A percentile compares a stretch with the other conserved stretches of the same genome.
phyloP scores from a whole-genome alignment of 805 yeast species.

The Cyberlindnera euphorbiiphila region DNA sequence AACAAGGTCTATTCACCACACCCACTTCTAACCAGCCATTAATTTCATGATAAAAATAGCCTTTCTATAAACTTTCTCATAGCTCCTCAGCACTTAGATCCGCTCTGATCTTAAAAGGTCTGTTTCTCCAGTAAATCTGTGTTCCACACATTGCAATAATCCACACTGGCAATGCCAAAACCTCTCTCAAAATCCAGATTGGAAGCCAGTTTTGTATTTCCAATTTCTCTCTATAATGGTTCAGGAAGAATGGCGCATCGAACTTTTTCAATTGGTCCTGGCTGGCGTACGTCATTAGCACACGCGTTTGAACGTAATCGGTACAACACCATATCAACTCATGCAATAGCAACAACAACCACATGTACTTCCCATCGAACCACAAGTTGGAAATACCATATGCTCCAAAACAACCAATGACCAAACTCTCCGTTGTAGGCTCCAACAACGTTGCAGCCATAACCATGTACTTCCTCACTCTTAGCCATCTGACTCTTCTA shows the following conservation, averaged over 20 bases:
- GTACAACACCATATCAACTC: slow-evolving; percentile 57
- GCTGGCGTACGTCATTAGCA: slow-evolving; percentile 33
- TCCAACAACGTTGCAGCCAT: slow-evolving; percentile 78
- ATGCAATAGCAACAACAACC: slow-evolving; percentile 45
- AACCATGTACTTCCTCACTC: slow-evolving; percentile 87
- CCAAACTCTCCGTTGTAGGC: slow-evolving; percentile 77
- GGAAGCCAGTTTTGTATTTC: slow-evolving; percentile 27
- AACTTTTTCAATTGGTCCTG: slow-evolving; percentile 17
- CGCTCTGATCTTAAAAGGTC: slow-evolving; percentile 65
- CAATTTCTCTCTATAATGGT: slow-evolving; percentile 20
- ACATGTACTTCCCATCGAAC: slow-evolving; percentile 32
- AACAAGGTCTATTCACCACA: too few relatives aligned
- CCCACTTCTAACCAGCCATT: too few relatives aligned
- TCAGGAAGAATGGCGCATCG: slow-evolving; percentile 30
- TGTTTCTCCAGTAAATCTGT: slow-evolving; percentile 73
- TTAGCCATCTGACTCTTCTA: slow-evolving; percentile 77
- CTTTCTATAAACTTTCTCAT: slow-evolving; percentile 5
- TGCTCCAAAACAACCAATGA: slow-evolving; percentile 65
- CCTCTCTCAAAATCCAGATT: slow-evolving; percentile 68
- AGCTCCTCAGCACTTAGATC: slow-evolving; percentile 76
- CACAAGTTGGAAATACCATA: slow-evolving; percentile 50
- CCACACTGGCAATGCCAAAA: slow-evolving; percentile 83
- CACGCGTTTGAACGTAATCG: slow-evolving; percentile 58
- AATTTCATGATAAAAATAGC: too few relatives aligned
- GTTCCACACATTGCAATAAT: slow-evolving; percentile 73